Evolutionary conservation across 345 rosid species (phyloP).

Genomic region (Lepidium sativum): DNA sequence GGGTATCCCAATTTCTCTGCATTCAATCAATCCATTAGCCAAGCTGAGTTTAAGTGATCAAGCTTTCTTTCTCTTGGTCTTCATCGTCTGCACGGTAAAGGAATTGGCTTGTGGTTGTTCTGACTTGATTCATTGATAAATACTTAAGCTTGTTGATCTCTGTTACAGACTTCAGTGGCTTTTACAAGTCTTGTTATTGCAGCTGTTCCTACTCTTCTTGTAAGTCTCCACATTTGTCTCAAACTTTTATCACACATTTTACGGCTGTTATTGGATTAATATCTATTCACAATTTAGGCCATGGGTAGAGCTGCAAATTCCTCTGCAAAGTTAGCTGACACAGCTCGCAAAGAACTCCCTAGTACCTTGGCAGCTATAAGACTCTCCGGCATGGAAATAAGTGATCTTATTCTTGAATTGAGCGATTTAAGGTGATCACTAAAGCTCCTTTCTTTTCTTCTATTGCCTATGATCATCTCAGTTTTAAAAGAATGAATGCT

Average conservation of each 20-base stretch:
- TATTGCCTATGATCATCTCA: not conserved
- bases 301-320: conserved; percentile 85
- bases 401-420: conserved; percentile 88
- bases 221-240: conserved; percentile 35
- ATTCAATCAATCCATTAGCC: conserved; percentile 27
- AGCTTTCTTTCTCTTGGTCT: conserved; percentile 65
- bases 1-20: conserved; percentile 41
- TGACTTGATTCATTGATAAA: not conserved
- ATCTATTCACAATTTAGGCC: conserved; percentile 34
- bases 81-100: conserved; percentile 75
- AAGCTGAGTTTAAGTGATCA: conserved; percentile 58
- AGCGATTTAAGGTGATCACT: conserved; percentile 70
- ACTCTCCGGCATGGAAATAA: conserved; percentile 97
- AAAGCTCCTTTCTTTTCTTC: not conserved
- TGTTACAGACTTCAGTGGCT: conserved; percentile 73
- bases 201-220: conserved; percentile 72
- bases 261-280: not conserved
- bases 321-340: conserved; percentile 79
- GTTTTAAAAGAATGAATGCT: not conserved
- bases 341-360: conserved; percentile 91
- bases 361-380: conserved; percentile 89
- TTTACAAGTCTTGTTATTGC: conserved; percentile 68
- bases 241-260: not conserved
- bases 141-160: not conserved
- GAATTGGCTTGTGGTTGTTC: not conserved